Conservation (phyloP, 1,139 yeast genomes). For the Wickerhamomyces sp. region DNA sequence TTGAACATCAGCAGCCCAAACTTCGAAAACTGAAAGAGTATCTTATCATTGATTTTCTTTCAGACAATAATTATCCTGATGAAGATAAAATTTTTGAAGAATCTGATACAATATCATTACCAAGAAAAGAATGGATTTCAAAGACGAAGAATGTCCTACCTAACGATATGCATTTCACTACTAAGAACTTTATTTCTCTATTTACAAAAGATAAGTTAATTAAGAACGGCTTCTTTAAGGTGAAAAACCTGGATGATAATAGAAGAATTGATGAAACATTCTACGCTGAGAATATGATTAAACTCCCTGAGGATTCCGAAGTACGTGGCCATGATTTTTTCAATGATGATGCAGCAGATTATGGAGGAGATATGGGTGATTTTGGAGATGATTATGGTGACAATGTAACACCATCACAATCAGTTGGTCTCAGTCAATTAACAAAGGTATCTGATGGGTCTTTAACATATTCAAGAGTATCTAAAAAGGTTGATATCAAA, state of each 20-base stretch:
- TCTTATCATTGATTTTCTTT: constrained; percentile 46
- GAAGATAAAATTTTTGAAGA: constrained; percentile 42
- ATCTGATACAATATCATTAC: constrained; percentile 37
- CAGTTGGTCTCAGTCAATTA: constrained; percentile 16
- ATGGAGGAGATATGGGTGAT: constrained; percentile 9
- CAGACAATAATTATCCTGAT: constrained; percentile 28
- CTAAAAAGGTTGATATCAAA: constrained; percentile 82
- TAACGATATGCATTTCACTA: constrained; percentile 69
- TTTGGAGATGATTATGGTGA: constrained; percentile 6
- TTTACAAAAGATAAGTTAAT: constrained; percentile 60
- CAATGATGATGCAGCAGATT: constrained; percentile 25
- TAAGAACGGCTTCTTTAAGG: constrained; percentile 28
- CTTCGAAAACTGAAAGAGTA: constrained; percentile 27
- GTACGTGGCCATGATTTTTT: constrained; percentile 30
- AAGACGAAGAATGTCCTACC: constrained; percentile 54
- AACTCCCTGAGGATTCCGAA: constrained; percentile 21
- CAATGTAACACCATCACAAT: constrained; percentile 9
- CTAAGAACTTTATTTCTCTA: constrained; percentile 61
- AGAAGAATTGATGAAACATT: constrained; percentile 58
- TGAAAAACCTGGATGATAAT: constrained; percentile 12
- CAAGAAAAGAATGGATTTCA: constrained; percentile 38
- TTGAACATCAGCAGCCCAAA: constrained; percentile 20
- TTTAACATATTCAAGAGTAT: constrained; percentile 66
- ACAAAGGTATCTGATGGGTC: constrained; percentile 23
- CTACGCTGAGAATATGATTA: constrained; percentile 62